Evolutionary conservation across 2,329 filamentous ascomycete species (phyloP).

Genomic region (Atkinsonella texensis): DNA sequence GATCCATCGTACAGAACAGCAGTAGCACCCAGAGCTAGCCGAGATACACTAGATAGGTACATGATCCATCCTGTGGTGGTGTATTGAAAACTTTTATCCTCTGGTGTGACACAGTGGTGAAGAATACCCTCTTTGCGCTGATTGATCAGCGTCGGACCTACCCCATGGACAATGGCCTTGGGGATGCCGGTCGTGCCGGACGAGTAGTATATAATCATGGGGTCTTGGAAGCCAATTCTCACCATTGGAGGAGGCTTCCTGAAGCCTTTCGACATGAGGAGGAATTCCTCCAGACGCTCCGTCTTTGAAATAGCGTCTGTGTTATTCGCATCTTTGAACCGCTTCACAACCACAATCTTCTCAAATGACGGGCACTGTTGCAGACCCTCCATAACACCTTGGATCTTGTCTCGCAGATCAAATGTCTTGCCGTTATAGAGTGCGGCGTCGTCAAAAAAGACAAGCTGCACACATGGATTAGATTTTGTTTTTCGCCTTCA

Average conservation of each 20-base stretch:
- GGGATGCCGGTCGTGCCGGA: constrained; percentile 74
- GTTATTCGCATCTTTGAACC: constrained; percentile 49
- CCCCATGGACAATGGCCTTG: constrained; percentile 75
- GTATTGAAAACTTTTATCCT: constrained; percentile 39
- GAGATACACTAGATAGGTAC: constrained; percentile 54
- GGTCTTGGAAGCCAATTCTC: constrained; percentile 57
- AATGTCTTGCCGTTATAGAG: constrained; percentile 68
- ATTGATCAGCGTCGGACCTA: constrained; percentile 49
- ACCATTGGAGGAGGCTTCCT: constrained; percentile 37
- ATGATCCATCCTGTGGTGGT: constrained; percentile 80
- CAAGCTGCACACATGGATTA: constrained; percentile 30
- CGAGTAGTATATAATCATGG: constrained; percentile 67
- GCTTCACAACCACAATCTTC: constrained; percentile 51
- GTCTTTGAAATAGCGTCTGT: constrained; percentile 38
- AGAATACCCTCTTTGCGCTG: constrained; percentile 45
- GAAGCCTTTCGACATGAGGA: constrained; percentile 24
- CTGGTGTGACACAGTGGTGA: constrained; percentile 29
- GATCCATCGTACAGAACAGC: constrained; percentile 72
- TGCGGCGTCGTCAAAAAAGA: constrained; percentile 76
- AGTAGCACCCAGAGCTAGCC: constrained; percentile 47
- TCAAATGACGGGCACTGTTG: constrained; percentile 46
- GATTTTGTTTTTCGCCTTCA: not conserved
- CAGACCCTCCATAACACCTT: constrained; percentile 57
- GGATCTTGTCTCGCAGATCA: constrained; percentile 63
- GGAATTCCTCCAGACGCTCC: constrained; percentile 33